These are phyloP conservation scores for Mrakia gelida DNA, from an alignment of 768 basidiomycete species.

Conservation along the genomic window DNA sequence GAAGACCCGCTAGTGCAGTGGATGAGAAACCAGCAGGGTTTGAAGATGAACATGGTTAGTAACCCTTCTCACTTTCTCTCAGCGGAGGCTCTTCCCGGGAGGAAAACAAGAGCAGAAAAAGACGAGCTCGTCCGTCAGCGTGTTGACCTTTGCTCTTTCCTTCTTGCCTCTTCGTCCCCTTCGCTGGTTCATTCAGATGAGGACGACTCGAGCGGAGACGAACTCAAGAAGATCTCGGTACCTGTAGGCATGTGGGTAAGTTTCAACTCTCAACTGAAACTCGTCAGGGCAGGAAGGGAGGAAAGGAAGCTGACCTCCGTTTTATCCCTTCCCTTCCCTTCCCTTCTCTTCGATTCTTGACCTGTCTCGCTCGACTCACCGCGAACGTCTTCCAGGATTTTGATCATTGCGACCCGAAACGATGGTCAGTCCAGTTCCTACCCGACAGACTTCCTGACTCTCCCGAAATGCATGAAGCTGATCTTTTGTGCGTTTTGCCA, in stretches of 20 bases:
- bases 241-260: slow-evolving; percentile 96
- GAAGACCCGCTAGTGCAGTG: slow-evolving; percentile 11
- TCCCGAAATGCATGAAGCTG: no score
- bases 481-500: no score
- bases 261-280: no score
- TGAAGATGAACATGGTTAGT: slow-evolving; percentile 4
- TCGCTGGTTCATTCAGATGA: slow-evolving; percentile 40
- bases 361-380: no score
- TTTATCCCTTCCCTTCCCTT: not conserved
- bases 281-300: not conserved
- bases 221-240: slow-evolving; percentile 46
- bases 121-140: not conserved
- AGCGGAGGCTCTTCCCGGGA: no score
- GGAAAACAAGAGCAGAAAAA: not conserved
- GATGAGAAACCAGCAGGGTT: slow-evolving; percentile 12
- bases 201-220: slow-evolving; percentile 47
- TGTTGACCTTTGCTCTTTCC: not conserved
- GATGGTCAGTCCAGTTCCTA: slow-evolving; percentile 51
- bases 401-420: slow-evolving; percentile 90
- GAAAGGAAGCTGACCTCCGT: not conserved
- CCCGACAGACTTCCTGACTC: not conserved
- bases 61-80: no score
- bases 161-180: not conserved
- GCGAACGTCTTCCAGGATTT: slow-evolving; percentile 66
- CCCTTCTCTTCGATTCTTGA: not conserved